Base-by-base conservation (phyloP, 495 filamentous ascomycete species). In the Talaromyces liani region DNA sequence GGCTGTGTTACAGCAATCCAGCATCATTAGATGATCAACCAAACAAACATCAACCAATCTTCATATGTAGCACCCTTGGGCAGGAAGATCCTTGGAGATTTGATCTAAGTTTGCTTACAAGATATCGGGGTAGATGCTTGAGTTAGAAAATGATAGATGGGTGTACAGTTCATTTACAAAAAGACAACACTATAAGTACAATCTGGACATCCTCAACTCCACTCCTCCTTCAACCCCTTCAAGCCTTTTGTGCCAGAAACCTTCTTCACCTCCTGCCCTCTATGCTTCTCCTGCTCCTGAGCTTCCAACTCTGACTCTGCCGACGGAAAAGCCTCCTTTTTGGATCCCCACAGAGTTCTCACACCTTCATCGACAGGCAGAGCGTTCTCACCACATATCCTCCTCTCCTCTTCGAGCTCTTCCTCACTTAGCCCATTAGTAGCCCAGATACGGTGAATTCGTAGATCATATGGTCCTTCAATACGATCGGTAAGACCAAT, bases 401-500 rank as follows among this genome's bases (percentile, higher is more conserved):
- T 67, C 12, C 69, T 69, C 63, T 81, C 75, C 64, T 73, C 76
- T 54, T 74, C 74, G 55, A 70, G 63, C 57, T 80, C 79, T 16
- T 62, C 67, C 65, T 79, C 75, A 20, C 75, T 70, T 69, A 79
- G 72, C 1, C 76, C 76, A 66, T 82, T 81, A 6, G 81, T 81
- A 0, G 80, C 92, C 93, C 93, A 97, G 25, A 98, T 87, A 63
- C 85, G 77, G 69, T 92, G 88, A 60, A 98, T 87, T 51, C 82
- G 85, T 39, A 98, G 79, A 71, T 96, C 88, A 72, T 90, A 97
- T 2, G 90, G 86, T 0, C 94, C 94, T 24, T 91, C 88, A 10
- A 96, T 81, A 29, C 95, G 82, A 72, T 98, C 94, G 60, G 90
- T 98, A 63, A 97, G 72, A 47, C 91, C 90, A 59, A 98, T 86